Evolutionary conservation across 78 protist genomes (phyloP), one percentile per base, ranked within the genome.

Genomic region (Chrysochromulina tobinii): DNA sequence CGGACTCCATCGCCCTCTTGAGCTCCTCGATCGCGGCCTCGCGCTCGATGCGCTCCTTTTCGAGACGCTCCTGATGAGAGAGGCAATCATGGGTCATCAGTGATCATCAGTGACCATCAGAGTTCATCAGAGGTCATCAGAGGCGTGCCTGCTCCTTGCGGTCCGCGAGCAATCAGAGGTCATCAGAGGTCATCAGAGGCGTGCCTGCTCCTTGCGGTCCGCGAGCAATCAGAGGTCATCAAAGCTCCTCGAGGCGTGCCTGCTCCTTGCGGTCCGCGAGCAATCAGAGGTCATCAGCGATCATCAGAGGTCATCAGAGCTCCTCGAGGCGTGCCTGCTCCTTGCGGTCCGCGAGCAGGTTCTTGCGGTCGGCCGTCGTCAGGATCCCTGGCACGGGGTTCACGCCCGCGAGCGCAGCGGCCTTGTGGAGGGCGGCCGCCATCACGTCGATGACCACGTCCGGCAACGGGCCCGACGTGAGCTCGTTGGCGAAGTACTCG

Each of bases 21-120:
- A 72, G 53, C 81, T 72, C 81, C n/a, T 5, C 81, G n/a, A 53
- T 72, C 53, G 81, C 81, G 25, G 81, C 81, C 81, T 72, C 81
- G 57, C 81, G 48, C 81, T 72, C 81, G 53, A 27, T 14, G 54
- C 81, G 81, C 81, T 72, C 81, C 53, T 6, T 38, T 53, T 72
- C 81, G 53, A 72, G 81, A 12, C 38, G 38, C 53, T 27, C 27
- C 81, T 72, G 53, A 12, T 5, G 53, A 12, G 20, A 38, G 53
- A 72, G 6, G 38, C 38, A 38, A 38, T 38, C 38, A 38, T 38
- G 38, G 38, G 38, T 38, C 38, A 38, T 38, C 38, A 38, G 38
- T 38, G 38, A 38, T 38, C 38, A 38, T 38, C 38, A 38, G 38
- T 38, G 38, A 38, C 38, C 38, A 38, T 38, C 38, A 38, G 38